These are phyloP conservation scores for Malus orientalis DNA, from an alignment of 306 rosid species.

Conservation along the genomic window DNA sequence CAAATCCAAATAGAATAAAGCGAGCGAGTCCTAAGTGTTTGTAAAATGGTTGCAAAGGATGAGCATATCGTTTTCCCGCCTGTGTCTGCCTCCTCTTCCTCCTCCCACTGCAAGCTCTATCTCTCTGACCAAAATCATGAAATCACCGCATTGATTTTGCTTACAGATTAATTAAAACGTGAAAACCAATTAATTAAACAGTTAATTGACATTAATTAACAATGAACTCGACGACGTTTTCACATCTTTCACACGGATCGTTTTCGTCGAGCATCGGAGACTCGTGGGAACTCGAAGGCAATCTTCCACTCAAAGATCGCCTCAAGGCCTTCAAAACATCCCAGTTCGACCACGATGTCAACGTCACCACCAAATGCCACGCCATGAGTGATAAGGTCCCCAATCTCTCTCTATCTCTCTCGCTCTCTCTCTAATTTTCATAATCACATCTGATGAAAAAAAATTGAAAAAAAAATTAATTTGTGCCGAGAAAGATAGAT, in stretches of 20 bases:
- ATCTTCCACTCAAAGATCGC: conserved; percentile 59
- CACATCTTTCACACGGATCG: too few species aligned
- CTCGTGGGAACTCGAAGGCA: conserved; percentile 44
- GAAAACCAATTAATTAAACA: not conserved
- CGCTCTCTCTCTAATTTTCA: not conserved
- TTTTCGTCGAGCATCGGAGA: conserved; percentile 40
- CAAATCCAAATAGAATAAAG: not conserved
- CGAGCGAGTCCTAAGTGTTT: conserved; percentile 21
- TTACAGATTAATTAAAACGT: not conserved
- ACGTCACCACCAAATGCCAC: conserved; percentile 63
- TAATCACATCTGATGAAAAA: too few species aligned
- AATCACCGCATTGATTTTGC: not conserved
- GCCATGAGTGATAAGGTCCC: conserved; percentile 72
- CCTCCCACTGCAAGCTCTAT: not conserved
- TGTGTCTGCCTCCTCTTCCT: not conserved
- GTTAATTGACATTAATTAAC: not conserved
- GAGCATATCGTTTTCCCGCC: not conserved
- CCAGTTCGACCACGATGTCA: conserved; percentile 47
- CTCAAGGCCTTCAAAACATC: conserved; percentile 62
- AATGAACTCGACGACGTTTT: conserved; percentile 26
- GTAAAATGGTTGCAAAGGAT: conserved; percentile 7
- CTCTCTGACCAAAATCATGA: not conserved
- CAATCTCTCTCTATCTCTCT: not conserved
- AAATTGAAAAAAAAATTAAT: too few species aligned
- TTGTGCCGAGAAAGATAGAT: too few species aligned